Base-by-base conservation (phyloP, 192 early-diverging fungal species). In the Coemansia sp. region DNA sequence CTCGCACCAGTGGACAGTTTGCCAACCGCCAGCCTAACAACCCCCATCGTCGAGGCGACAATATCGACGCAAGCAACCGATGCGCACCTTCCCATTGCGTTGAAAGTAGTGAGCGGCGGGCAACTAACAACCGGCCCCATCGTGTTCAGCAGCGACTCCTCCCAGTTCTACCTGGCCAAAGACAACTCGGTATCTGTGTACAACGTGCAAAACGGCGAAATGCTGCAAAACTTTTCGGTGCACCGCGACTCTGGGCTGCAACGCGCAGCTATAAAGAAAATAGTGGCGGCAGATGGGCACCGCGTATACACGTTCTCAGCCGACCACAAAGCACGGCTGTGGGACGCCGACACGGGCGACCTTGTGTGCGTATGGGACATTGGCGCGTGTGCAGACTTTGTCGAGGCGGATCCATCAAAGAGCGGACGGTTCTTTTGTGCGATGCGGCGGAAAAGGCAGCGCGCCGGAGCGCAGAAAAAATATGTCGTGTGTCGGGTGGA, bases 71-170 rank as follows among this genome's bases (percentile, higher is more conserved):
- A 75, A 22, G 64, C 64, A 59, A 65, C 59, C 10, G 66, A 62
- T 25, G 12, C 38, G 29, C 72, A 62, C 63, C 70, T 70, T 32
- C 41, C 62, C 2, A 61, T 80, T 15, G 64, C 64, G 65, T 59
- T 68, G 1, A 80, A 70, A 59, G 43, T 60, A 10, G 73, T 80
- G 3, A 80, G 72, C 60, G 77, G 77, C 41, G 77, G 77, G 17
- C 35, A 57, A 4, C 61, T 80, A 27, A 80, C 72, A 21, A 59
- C 67, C 59, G 65, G 66, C 2, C 67, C 72, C 0, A 51, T 80
- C 21, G 72, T 71, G 49, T 80, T 80, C 56, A 80, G 77, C 71
- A 47, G 50, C 55, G 77, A 80, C 72, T 74, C 77, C 15, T n/a
- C 59, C n/a, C 59, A 67, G 47, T 80, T 80, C 27, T 80, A 71